Conservation (phyloP, 306 rosid genomes). For the Castanea mollissima region DNA sequence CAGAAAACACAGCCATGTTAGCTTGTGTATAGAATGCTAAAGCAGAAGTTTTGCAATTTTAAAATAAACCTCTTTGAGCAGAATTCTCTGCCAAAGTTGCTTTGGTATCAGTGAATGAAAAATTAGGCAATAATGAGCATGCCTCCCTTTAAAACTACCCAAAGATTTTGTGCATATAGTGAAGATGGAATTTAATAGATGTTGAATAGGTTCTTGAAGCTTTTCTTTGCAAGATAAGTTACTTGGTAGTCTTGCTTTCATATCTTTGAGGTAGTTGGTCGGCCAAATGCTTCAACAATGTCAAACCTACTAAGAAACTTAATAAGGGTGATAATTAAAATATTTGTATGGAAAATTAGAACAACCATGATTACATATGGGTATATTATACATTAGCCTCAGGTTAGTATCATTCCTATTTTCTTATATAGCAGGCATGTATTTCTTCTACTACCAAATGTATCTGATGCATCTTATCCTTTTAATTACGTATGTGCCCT, state of each 20-base stretch:
- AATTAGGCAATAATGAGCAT: too few species aligned
- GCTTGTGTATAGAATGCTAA: too few species aligned
- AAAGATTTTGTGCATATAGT: neutral
- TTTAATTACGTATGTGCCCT: neutral
- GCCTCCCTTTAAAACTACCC: too few species aligned
- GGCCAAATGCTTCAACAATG: too few species aligned
- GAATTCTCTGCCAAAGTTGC: too few species aligned
- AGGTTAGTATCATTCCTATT: constrained; percentile 4
- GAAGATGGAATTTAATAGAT: neutral
- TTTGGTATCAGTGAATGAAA: too few species aligned
- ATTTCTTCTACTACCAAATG: constrained; percentile 8
- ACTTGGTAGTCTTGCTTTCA: too few species aligned
- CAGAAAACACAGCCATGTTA: too few species aligned
- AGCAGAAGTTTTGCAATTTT: too few species aligned
- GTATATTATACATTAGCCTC: constrained; percentile 2
- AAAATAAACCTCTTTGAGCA: too few species aligned
- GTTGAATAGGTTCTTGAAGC: neutral
- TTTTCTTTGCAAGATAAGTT: too few species aligned
- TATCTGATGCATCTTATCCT: neutral
- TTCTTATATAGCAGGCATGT: constrained; percentile 1
- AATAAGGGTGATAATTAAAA: neutral
- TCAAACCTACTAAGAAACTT: neutral
- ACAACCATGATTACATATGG: neutral
- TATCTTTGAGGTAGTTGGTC: too few species aligned
- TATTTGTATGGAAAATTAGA: constrained; percentile 13